Percentiles rank a stretch among this genome's conserved stretches.
phyloP scores from a whole-genome alignment of 2,329 filamentous ascomycete genomes.

The Fusarium sulawesiense region DNA sequence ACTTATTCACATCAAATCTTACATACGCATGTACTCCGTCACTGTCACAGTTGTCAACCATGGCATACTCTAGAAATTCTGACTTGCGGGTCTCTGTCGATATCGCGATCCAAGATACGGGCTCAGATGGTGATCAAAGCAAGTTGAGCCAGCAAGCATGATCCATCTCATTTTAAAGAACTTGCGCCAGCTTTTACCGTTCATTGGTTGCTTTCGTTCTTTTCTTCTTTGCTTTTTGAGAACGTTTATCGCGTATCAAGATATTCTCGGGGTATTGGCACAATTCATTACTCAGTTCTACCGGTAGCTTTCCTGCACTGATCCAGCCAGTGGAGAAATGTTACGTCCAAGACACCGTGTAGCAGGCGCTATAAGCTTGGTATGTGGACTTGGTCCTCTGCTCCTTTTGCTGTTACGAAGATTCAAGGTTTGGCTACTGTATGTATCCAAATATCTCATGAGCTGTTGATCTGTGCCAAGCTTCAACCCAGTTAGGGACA shows the following conservation, averaged over 20 bases:
- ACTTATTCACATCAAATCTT: conserved; percentile 12
- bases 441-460: neutral
- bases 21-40: conserved; percentile 1
- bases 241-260: neutral
- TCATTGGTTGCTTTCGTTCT: neutral
- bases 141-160: neutral
- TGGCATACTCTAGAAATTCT: conserved; percentile 2
- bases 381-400: neutral
- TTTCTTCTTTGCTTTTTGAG: neutral
- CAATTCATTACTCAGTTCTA: neutral
- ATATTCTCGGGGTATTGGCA: neutral
- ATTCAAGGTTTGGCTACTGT: neutral
- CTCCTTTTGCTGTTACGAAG: neutral
- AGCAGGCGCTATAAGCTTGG: neutral
- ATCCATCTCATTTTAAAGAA: neutral
- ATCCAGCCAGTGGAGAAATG: neutral
- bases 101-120: conserved; percentile 1
- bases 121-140: neutral
- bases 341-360: neutral
- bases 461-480: conserved; percentile 8
- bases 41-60: neutral
- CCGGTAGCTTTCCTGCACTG: neutral
- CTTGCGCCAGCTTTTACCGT: neutral
- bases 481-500: neutral
- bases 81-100: neutral